Percentiles rank a stretch among this genome's conserved stretches.
phyloP scores from a whole-genome alignment of 169 alveolate genomes.

The Theileria parva region DNA sequence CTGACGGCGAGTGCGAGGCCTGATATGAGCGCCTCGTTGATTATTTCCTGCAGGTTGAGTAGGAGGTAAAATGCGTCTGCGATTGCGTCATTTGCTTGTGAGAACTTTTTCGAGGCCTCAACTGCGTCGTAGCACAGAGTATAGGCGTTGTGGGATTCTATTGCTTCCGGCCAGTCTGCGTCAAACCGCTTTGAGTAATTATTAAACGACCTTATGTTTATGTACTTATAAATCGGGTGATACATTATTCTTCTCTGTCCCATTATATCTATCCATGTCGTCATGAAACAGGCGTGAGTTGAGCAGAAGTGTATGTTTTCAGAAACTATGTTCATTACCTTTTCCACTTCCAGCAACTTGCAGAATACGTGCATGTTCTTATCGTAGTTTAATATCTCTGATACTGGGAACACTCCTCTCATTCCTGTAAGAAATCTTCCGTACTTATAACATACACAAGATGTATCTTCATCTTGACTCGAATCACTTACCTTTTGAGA shows the following conservation, averaged over 20 bases:
- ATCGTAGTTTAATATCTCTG: neutral
- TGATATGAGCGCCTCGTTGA: constrained; percentile 56
- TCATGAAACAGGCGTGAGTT: constrained; percentile 55
- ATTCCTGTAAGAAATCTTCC: neutral
- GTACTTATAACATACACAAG: neutral
- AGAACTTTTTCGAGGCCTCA: constrained; percentile 14
- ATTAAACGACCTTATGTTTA: constrained; percentile 15
- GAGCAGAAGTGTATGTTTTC: constrained; percentile 28
- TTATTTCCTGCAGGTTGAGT: constrained; percentile 32
- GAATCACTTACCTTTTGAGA: neutral
- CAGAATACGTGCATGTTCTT: constrained; percentile 3
- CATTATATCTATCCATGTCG: constrained; percentile 51
- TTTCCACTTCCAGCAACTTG: neutral
- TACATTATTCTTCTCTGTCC: constrained; percentile 59
- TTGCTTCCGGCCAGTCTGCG: constrained; percentile 59
- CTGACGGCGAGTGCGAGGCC: constrained; percentile 57
- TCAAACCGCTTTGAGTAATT: constrained; percentile 19
- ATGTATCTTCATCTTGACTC: neutral
- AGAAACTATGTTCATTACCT: neutral
- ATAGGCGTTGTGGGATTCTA: constrained; percentile 6
- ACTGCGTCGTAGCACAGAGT: neutral
- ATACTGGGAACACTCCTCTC: neutral
- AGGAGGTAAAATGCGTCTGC: constrained; percentile 38
- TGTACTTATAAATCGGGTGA: constrained; percentile 49
- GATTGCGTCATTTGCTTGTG: constrained; percentile 11